phyloP scores from a whole-genome alignment of 345 rosid species.

The Aquilaria sinensis region DNA sequence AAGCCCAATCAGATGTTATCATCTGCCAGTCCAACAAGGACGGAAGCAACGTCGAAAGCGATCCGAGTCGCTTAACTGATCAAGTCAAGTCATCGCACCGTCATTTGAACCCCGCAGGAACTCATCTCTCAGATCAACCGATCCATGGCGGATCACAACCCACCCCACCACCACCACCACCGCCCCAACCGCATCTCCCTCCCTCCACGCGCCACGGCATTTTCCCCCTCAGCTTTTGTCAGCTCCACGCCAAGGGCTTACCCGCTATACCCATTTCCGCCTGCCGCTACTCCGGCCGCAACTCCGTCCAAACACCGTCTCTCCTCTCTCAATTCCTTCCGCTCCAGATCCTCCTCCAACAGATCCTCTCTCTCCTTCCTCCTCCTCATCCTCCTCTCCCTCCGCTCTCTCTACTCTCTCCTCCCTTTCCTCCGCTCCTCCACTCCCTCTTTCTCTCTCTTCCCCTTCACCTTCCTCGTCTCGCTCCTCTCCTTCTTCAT shows the following conservation, averaged over 20 bases:
- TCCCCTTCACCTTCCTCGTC: constrained; percentile 40
- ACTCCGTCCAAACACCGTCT: constrained; percentile 64
- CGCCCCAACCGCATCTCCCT: constrained; percentile 69
- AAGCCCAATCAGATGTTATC: no score
- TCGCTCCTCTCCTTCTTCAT: constrained; percentile 34
- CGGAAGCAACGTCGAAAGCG: no score
- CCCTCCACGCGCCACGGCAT: constrained; percentile 32
- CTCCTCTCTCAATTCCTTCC: constrained; percentile 26
- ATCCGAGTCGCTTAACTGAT: no score
- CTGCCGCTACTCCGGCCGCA: constrained; percentile 56
- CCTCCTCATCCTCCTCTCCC: constrained; percentile 46
- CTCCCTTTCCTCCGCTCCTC: constrained; percentile 54
- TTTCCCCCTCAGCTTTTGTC: constrained; percentile 9
- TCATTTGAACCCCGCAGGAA: no score
- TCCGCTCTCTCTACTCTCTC: constrained; percentile 51
- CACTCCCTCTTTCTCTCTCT: constrained; percentile 47
- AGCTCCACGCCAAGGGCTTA: constrained; percentile 26
- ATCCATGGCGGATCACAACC: constrained; percentile 46
- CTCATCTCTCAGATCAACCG: no score
- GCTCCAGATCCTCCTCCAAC: constrained; percentile 15
- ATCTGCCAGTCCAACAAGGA: no score
- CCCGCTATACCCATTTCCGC: constrained; percentile 31
- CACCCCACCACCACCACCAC: constrained; percentile 46
- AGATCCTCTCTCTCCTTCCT: constrained; percentile 38
- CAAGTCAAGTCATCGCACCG: no score